Base-by-base conservation (phyloP, 2,329 filamentous ascomycete species). In the Thielaviopsis euricoi region DNA sequence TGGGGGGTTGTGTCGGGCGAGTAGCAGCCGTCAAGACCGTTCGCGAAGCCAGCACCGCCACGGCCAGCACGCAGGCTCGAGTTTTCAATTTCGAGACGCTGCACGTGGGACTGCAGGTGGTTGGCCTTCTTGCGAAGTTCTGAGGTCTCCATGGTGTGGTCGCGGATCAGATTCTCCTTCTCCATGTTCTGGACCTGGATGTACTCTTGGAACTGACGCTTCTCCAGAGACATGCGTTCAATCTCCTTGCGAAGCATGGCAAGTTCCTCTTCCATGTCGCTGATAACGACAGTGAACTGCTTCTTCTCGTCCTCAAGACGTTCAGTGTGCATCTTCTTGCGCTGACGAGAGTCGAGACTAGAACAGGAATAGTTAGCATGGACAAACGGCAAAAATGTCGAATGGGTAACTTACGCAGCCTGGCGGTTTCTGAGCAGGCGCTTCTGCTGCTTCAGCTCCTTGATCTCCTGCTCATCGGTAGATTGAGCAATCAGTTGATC, bases 371-470 rank as follows among this genome's bases (percentile, higher is more conserved):
- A 57, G 63, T 56, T 55, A 57, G 55, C 17, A 3, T 17, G 37
- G 54, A 49, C 5, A n/a, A 64, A 61, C 64, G 63, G 54, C 61
- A 58, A 60, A 64, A 64, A 65, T 62, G 65, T 21, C 13, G 33
- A 43, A 37, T 49, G 6, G 22, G 37, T 13, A 62, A 80, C 86
- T 76, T 83, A 95, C 89, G 93, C 93, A 72, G 93, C 93, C 75
- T 97, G 91, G 67, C 93, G 83, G 73, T 98, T 98, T 67, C 93
- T 82, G 62, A 98, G 77, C 62, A 98, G 77, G 61, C 93, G 85
- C 78, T 97, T 97, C 72, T 96, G 93, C 70, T 95, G 89, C 80
- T 98, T 98, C 66, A 98, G 79, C 74, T 97, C 90, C 78, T 95
- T 97, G 75, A 95, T 87, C 74, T 95, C 86, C 63, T 93, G 83